These are phyloP conservation scores for Borealophlyctis nickersoniae DNA, from an alignment of 192 early-diverging fungal genomes.

Conservation along the genomic window DNA sequence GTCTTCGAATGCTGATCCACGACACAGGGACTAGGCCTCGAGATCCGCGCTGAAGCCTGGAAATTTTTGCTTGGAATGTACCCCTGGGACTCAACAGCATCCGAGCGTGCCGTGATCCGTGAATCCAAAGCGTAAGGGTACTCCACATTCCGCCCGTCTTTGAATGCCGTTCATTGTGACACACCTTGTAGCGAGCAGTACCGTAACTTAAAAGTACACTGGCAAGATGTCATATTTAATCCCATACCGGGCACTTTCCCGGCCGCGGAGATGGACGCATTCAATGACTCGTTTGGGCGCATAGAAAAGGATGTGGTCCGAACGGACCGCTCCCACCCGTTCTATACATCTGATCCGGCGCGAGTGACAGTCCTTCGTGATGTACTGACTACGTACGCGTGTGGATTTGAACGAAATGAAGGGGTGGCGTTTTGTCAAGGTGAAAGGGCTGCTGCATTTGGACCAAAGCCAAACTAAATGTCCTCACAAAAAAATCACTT, in stretches of 20 bases:
- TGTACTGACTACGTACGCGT: slow-evolving; percentile 76
- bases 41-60: slow-evolving; percentile 74
- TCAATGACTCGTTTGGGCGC: background rate
- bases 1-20: background rate
- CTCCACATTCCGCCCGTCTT: background rate
- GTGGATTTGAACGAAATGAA: background rate
- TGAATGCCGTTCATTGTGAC: background rate
- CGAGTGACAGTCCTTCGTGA: slow-evolving; percentile 59
- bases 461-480: too few relatives aligned
- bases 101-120: slow-evolving; percentile 54
- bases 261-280: too few relatives aligned
- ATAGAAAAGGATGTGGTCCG: slow-evolving; percentile 91
- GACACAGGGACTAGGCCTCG: slow-evolving; percentile 61
- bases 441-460: too few relatives aligned
- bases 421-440: background rate
- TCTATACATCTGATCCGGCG: slow-evolving; percentile 47
- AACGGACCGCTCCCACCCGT: slow-evolving; percentile 78
- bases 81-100: slow-evolving; percentile 68
- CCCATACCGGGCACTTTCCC: background rate
- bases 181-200: background rate
- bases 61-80: slow-evolving; percentile 71
- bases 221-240: background rate
- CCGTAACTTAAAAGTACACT: background rate
- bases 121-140: slow-evolving; percentile 36
- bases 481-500: too few relatives aligned